Evolutionary conservation across 140 eudicot species (phyloP), one percentile per base, ranked within the genome.

Genomic region (Flaveria floridana): DNA sequence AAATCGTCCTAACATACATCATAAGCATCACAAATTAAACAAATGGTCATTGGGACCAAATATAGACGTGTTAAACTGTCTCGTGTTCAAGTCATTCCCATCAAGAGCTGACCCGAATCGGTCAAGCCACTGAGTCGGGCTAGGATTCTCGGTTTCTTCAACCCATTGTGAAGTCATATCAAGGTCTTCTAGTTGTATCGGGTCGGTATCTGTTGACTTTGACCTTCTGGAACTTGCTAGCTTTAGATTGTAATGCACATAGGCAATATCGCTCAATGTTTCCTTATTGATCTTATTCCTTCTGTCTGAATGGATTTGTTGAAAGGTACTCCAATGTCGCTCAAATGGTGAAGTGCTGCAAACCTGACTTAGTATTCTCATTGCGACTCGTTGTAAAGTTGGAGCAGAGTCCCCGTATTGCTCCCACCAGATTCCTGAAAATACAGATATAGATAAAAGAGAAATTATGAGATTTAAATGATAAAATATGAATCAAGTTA

Each of bases 111-210:
- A 80, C 56, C 98, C 92, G 19, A 89, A 92, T 4, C 95, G 84
- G 74, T 89, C 98, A 71, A 89, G 98, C 96, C 98, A 92, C 78
- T 87, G 95, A 7, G 94, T 84, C 0, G 96, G 95, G 82, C 89
- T 89, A 11, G 89, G 81, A 37, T 66, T 92, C 75, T 92, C 98
- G 1, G 76, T 73, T 78, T 92, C 96, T 82, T 87, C 98, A n/a
- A 87, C 98, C 98, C 98, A 92, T 46, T 81, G 87, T 37, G 98
- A 92, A 30, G 95, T 87, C 98, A 92, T 89, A 73, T 92, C 98
- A 5, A 92, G 86, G 82, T 92, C 96, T 42, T 86, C 92, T 67
- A 86, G 83, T 56, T 89, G 95, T 73, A 92, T 85, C 5, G 92
- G 86, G 82, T 92, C 92, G 0, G 15, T 59, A 7, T 87, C 98